phyloP scores from a whole-genome alignment of 805 yeast species.

The Ogataea ganodermae region DNA sequence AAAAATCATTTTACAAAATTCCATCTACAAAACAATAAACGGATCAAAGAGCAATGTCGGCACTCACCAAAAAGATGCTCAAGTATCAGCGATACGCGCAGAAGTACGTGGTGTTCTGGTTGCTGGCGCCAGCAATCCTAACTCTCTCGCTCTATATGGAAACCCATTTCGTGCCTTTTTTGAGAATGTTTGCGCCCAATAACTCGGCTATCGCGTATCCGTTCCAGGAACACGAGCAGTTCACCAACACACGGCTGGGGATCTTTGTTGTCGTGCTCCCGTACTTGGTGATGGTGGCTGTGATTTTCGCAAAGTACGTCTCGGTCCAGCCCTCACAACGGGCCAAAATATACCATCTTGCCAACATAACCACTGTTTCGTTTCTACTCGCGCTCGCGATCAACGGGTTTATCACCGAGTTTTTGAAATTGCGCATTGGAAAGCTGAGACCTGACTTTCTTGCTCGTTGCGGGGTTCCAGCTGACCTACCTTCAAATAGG shows the following conservation, averaged over 20 bases:
- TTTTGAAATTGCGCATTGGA: slow-evolving; percentile 77
- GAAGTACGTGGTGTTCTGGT: slow-evolving; percentile 20
- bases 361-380: slow-evolving; percentile 39
- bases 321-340: slow-evolving; percentile 11
- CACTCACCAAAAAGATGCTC: background rate
- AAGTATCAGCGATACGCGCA: slow-evolving; percentile 3
- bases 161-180: slow-evolving; percentile 41
- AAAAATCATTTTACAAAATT: background rate
- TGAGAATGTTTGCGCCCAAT: slow-evolving; percentile 44
- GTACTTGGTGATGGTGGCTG: slow-evolving; percentile 25
- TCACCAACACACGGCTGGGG: slow-evolving; percentile 31
- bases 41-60: background rate
- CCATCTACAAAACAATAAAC: background rate
- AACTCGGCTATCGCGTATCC: slow-evolving; percentile 51
- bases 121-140: slow-evolving; percentile 12
- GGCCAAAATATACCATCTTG: slow-evolving; percentile 38
- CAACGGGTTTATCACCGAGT: slow-evolving; percentile 63
- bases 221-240: slow-evolving; percentile 44
- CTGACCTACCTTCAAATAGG: slow-evolving; percentile 40
- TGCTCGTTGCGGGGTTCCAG: slow-evolving; percentile 60
- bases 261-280: slow-evolving; percentile 43
- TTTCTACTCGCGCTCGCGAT: slow-evolving; percentile 44
- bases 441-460: slow-evolving; percentile 89
- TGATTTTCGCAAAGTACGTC: slow-evolving; percentile 21
- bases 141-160: slow-evolving; percentile 24